Evolutionary conservation across 208 protist genomes (phyloP).

Genomic region (Naegleria gruberi): DNA sequence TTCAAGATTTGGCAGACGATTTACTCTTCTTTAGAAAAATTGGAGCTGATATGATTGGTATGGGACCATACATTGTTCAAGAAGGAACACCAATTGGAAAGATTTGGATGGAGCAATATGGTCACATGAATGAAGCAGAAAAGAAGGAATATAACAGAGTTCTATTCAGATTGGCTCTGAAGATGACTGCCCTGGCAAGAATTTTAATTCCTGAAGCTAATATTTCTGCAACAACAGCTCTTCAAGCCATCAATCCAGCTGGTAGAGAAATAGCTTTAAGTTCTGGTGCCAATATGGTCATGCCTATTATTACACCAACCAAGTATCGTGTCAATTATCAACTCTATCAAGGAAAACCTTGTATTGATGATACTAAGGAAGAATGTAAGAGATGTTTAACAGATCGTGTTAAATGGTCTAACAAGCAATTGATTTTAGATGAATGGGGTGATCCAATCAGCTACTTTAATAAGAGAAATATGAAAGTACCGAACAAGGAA

Average conservation of each 20-base stretch:
- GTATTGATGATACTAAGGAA: slow-evolving; percentile 38
- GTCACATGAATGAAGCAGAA: slow-evolving; percentile 21
- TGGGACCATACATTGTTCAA: slow-evolving; percentile 46
- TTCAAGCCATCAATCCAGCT: slow-evolving; percentile 38
- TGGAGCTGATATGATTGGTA: slow-evolving; percentile 45
- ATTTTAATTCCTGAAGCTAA: slow-evolving; percentile 36
- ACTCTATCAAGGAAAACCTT: slow-evolving; percentile 48
- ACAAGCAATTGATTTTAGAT: slow-evolving; percentile 34
- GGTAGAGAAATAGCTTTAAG: background rate
- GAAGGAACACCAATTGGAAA: slow-evolving; percentile 38
- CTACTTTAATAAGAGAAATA: slow-evolving; percentile 20
- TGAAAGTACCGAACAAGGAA: background rate
- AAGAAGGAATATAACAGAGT: slow-evolving; percentile 16
- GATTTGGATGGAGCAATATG: slow-evolving; percentile 29
- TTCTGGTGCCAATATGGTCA: slow-evolving; percentile 40
- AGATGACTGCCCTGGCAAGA: slow-evolving; percentile 37
- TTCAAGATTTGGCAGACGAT: slow-evolving; percentile 42
- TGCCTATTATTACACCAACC: slow-evolving; percentile 48
- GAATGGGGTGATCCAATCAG: slow-evolving; percentile 31
- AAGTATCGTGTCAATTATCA: slow-evolving; percentile 46
- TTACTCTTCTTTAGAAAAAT: slow-evolving; percentile 43
- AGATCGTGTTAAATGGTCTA: slow-evolving; percentile 26
- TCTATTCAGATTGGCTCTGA: slow-evolving; percentile 20
- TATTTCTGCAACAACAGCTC: slow-evolving; percentile 48
- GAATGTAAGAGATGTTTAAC: slow-evolving; percentile 34